These are phyloP conservation scores for Chaetomium globosum DNA, from an alignment of 2,329 filamentous ascomycete species.

Conservation along the genomic window DNA sequence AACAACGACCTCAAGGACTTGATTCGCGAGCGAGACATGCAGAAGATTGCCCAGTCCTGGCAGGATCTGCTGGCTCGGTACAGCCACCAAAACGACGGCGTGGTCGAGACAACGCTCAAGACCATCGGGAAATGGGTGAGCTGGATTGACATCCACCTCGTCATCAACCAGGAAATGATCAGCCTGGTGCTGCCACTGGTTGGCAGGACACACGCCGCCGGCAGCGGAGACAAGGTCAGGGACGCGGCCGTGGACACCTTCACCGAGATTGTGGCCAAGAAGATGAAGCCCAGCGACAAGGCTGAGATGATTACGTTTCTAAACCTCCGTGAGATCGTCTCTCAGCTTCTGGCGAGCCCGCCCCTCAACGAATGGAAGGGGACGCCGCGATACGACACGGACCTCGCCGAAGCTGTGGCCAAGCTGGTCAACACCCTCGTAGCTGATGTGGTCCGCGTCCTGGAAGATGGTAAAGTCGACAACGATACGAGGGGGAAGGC, in stretches of 20 bases:
- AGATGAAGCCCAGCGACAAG: conserved; percentile 94
- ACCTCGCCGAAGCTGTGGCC: conserved; percentile 91
- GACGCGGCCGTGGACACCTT: conserved; percentile 93
- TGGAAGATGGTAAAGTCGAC: conserved; percentile 68
- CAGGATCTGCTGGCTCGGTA: conserved; percentile 84
- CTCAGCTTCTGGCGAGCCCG: conserved; percentile 81
- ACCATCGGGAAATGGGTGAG: conserved; percentile 97
- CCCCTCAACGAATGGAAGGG: conserved; percentile 76
- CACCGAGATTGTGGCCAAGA: conserved; percentile 95
- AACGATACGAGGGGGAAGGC: conserved; percentile 71
- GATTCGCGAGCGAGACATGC: conserved; percentile 81
- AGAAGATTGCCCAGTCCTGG: conserved; percentile 87
- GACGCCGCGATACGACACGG: conserved; percentile 88
- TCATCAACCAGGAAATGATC: conserved; percentile 89
- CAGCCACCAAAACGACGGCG: conserved; percentile 66
- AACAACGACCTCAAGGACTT: conserved; percentile 91
- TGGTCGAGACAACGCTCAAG: conserved; percentile 86
- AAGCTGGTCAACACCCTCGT: conserved; percentile 92
- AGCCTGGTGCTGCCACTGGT: conserved; percentile 82
- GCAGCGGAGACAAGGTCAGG: conserved; percentile 75
- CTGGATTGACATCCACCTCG: conserved; percentile 95
- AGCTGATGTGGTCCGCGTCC: conserved; percentile 80
- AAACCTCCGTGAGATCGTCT: conserved; percentile 81
- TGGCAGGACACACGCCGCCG: conserved; percentile 66
- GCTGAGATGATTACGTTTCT: conserved; percentile 90